These are phyloP conservation scores for Ophiostoma sp. DNA, from an alignment of 2,329 filamentous ascomycete genomes.

Conservation along the genomic window DNA sequence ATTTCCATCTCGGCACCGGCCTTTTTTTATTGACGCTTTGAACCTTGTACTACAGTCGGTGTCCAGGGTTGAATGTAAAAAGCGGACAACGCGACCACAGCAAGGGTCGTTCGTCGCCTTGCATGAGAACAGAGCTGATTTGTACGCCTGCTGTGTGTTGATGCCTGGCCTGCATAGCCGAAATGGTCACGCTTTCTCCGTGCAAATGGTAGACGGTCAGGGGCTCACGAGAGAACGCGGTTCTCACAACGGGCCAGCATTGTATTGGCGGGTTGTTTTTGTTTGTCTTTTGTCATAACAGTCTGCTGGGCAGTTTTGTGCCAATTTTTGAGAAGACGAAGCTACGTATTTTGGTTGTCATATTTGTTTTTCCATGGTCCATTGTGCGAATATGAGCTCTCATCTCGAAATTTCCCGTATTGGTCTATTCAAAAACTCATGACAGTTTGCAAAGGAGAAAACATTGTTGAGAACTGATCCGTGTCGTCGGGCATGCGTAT, in stretches of 20 bases:
- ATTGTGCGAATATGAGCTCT: not conserved
- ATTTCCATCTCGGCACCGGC: not conserved
- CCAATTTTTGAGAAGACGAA: not conserved
- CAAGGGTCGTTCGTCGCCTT: not conserved
- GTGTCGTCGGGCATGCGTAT: not conserved
- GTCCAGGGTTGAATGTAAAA: not conserved
- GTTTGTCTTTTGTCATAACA: not conserved
- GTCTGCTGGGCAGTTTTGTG: not conserved
- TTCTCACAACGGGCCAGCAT: not conserved
- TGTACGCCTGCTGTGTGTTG: not conserved
- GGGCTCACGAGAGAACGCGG: not conserved
- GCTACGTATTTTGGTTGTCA: not conserved
- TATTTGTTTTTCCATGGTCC: not conserved
- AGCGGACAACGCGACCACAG: not conserved
- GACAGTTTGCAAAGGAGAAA: not conserved
- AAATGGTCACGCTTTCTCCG: conserved; percentile 3
- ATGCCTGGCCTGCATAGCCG: not conserved
- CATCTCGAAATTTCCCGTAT: not conserved
- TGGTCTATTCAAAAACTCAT: not conserved
- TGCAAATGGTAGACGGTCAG: not conserved
- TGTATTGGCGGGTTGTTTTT: not conserved
- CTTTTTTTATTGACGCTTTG: not conserved
- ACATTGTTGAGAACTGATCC: not conserved
- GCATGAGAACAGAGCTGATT: not conserved
- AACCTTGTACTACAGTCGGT: not conserved